phyloP scores from a whole-genome alignment of 805 yeast genomes.

The Candida adriatica region DNA sequence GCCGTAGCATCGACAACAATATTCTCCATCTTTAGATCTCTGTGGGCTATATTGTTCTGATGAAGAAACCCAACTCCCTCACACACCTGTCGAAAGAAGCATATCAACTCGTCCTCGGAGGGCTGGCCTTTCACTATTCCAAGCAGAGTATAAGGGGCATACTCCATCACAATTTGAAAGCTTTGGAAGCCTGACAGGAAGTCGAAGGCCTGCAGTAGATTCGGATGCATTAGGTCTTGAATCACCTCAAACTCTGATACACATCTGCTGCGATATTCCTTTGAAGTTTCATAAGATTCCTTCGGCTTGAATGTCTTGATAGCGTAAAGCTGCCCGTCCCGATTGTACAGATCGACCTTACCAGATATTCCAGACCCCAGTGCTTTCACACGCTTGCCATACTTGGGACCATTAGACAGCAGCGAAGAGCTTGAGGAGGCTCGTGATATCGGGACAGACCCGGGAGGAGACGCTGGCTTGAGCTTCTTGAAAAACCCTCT shows the following conservation, averaged over 20 bases:
- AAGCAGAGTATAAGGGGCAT: conserved; percentile 80
- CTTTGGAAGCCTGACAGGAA: conserved; percentile 53
- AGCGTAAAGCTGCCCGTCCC: conserved; percentile 27
- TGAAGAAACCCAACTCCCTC: conserved; percentile 73
- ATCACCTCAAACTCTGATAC: conserved; percentile 74
- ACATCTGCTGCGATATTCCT: conserved; percentile 67
- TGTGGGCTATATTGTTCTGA: conserved; percentile 72
- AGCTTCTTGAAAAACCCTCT: too few species aligned
- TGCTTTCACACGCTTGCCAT: conserved; percentile 14
- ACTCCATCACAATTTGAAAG: conserved; percentile 78
- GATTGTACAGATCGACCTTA: conserved; percentile 26
- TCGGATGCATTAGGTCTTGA: conserved; percentile 59
- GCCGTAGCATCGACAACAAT: conserved; percentile 74
- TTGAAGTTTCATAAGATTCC: conserved; percentile 48
- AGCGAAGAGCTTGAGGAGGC: conserved; percentile 1
- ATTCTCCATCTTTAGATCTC: conserved; percentile 88
- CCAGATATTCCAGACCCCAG: conserved; percentile 31
- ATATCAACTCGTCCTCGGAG: conserved; percentile 54
- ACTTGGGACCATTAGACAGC: conserved; percentile 1
- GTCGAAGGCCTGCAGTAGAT: conserved; percentile 69
- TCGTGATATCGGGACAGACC: conserved; percentile 2
- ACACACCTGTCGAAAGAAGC: conserved; percentile 77
- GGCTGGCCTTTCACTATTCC: conserved; percentile 78
- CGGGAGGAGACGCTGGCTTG: too few species aligned
- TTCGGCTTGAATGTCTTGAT: conserved; percentile 37